Base-by-base conservation (phyloP, 768 basidiomycete species). In the Podaxis pistillaris region DNA sequence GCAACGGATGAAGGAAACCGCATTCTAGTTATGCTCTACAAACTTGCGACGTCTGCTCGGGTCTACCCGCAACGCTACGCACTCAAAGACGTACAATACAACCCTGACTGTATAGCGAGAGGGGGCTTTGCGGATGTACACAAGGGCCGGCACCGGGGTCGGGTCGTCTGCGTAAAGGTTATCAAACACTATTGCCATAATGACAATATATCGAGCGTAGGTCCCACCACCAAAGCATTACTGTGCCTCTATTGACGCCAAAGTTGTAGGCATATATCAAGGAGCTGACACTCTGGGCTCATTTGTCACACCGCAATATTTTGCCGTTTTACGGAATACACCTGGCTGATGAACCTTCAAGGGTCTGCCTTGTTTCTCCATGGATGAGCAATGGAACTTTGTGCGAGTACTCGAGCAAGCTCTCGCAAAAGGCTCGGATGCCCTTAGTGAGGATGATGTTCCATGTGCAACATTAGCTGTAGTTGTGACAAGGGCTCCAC, bases 271-370 rank as follows among this genome's bases (percentile, higher is more conserved):
- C 46, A 22, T 26, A 37, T 22, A 33, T 24, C 2, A 50, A 50
- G 3, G 77, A 79, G 46, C 72, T 74, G 8, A 65, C 72, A 24
- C 51, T 73, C 37, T 79, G 77, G 77, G 66, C 66, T 5, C 69
- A 74, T 60, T 46, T 76, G 7, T 63, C 56, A 0, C 78, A 79
- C 57, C 66, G 68, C 0, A 76, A 77, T 49, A 71, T 78, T n/a
- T 63, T 79, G 19, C 76, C 75, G 1, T 63, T 78, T 26, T 72
- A 74, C 66, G 76, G 77, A 1, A 52, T 74, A 11, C 76, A 68
- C 51, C 28, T 8, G 15, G 59, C 64, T 13, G 47, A 64, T 26
- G 52, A 55, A 33, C 15, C 17, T 28, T 24, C 40, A 24, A 50
- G 51, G 26, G 55, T 67, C 1, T 67, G 60, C 17, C 41, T 72